phyloP scores from a whole-genome alignment of 2,329 filamentous ascomycete genomes.

The Seiridium unicorne region DNA sequence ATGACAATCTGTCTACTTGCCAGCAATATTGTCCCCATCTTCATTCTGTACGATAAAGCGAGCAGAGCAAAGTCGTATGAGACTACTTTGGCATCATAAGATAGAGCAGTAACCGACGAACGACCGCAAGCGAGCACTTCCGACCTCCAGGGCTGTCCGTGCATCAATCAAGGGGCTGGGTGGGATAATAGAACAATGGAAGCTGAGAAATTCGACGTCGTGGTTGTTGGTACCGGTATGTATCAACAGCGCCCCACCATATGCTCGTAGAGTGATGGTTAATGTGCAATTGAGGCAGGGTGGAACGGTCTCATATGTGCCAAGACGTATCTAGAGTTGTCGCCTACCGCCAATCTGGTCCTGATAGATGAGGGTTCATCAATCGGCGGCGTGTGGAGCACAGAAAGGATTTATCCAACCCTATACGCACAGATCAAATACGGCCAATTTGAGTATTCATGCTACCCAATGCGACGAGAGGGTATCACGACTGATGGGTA shows the following conservation, averaged over 20 bases:
- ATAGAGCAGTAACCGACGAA: too few relatives aligned
- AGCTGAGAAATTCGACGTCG: background rate
- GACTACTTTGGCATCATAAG: too few relatives aligned
- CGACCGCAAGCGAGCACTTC: too few relatives aligned
- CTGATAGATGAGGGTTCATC: conserved; percentile 21
- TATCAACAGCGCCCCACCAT: background rate
- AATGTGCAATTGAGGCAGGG: conserved; percentile 11
- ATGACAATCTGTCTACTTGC: too few relatives aligned
- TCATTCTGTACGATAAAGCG: too few relatives aligned
- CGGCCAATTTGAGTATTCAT: conserved; percentile 32
- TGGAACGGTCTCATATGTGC: conserved; percentile 26
- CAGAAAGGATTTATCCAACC: conserved; percentile 25
- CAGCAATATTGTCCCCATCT: too few relatives aligned
- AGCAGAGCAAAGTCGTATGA: too few relatives aligned
- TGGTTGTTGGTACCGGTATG: conserved; percentile 2
- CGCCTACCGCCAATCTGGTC: conserved; percentile 19
- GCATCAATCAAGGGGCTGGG: background rate
- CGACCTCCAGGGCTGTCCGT: background rate
- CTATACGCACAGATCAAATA: conserved; percentile 31
- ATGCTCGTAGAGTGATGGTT: too few relatives aligned
- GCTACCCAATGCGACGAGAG: conserved; percentile 28
- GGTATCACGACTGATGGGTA: conserved; percentile 24
- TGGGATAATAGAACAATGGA: background rate
- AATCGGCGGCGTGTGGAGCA: conserved; percentile 24
- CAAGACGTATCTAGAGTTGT: conserved; percentile 25